Base-by-base conservation (phyloP, 768 basidiomycete species). In the Coprinopsis sp. region DNA sequence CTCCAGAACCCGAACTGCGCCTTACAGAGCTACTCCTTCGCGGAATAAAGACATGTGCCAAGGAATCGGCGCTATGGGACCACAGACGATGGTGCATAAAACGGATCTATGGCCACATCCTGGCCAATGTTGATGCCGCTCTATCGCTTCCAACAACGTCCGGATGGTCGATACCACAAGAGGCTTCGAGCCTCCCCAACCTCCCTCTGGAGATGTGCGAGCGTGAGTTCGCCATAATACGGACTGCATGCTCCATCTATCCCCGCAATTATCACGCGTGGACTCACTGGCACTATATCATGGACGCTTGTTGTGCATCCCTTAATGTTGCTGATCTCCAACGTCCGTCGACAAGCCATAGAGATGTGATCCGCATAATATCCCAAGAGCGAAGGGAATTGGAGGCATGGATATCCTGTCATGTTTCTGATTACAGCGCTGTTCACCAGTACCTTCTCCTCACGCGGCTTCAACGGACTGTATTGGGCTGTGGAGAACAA, bases 191-290 rank as follows among this genome's bases (percentile, higher is more conserved):
- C 28, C 56, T 64, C 53, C 67, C 67, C 40, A 58, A 60, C 40
- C 54, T 82, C 36, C 56, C 71, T 19, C 58, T 65, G 18, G 55
- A 60, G 1, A 55, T 54, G 25, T 55, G 81, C 34, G 59, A 58
- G 33, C 49, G 58, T n/a, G 86, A 88, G 58, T 65, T 85, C 31
- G 55, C 56, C 5, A 54, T 79, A 38, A 64, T 73, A 12, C 61
- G 70, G 30, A 60, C 61, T 28, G 77, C 82, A 24, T 81, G 80
- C 62, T 77, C 79, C 53, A 61, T 70, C 4, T 84, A 87, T 56
- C 80, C 81, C 7, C 77, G 86, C 12, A 88, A 87, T 56, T 88
- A 87, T 57, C 77, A 82, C 60, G 83, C 82, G 3, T 87, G 86
- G 86, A 58, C 69, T 1, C 81, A 87, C 54, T 78, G 82, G 57